phyloP scores from a whole-genome alignment of 192 early-diverging fungal genomes.

The Coemansia sp. region DNA sequence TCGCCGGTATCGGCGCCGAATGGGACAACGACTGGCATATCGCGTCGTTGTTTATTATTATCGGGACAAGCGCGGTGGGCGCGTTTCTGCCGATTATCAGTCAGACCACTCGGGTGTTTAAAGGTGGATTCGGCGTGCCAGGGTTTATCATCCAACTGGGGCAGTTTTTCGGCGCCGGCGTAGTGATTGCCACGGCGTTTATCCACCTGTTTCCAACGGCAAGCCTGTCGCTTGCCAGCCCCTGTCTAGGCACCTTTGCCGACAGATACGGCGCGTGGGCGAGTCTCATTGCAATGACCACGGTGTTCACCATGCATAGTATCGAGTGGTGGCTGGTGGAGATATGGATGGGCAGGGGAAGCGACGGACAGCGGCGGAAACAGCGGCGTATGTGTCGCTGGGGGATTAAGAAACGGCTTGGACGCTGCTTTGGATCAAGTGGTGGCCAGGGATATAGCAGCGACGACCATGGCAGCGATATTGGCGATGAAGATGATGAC shows the following conservation, averaged over 20 bases:
- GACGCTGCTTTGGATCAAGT: neutral
- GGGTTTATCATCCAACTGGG: conserved; percentile 44
- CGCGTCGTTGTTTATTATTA: conserved; percentile 55
- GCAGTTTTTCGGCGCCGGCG: conserved; percentile 63
- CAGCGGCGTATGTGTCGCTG: neutral
- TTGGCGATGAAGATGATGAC: conserved; percentile 9
- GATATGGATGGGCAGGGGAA: conserved; percentile 19
- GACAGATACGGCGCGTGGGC: conserved; percentile 55
- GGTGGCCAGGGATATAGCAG: neutral
- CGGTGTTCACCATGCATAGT: conserved; percentile 61
- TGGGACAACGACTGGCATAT: conserved; percentile 54
- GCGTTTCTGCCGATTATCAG: conserved; percentile 52
- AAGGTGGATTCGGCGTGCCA: conserved; percentile 23
- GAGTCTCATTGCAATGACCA: conserved; percentile 58
- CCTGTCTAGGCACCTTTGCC: conserved; percentile 54
- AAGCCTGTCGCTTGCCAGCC: conserved; percentile 49
- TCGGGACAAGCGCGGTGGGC: conserved; percentile 56
- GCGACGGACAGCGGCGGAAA: neutral
- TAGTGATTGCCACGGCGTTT: conserved; percentile 69
- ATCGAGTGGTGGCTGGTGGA: conserved; percentile 57
- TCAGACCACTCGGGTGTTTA: conserved; percentile 31
- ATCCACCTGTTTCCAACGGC: conserved; percentile 71
- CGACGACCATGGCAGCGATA: neutral
- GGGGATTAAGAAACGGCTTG: neutral
- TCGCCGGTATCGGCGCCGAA: conserved; percentile 8